Percentiles rank a stretch among this genome's conserved stretches.
These are phyloP conservation scores for Fragaria ananassa DNA, from an alignment of 306 rosid species.

Conservation along the genomic window DNA sequence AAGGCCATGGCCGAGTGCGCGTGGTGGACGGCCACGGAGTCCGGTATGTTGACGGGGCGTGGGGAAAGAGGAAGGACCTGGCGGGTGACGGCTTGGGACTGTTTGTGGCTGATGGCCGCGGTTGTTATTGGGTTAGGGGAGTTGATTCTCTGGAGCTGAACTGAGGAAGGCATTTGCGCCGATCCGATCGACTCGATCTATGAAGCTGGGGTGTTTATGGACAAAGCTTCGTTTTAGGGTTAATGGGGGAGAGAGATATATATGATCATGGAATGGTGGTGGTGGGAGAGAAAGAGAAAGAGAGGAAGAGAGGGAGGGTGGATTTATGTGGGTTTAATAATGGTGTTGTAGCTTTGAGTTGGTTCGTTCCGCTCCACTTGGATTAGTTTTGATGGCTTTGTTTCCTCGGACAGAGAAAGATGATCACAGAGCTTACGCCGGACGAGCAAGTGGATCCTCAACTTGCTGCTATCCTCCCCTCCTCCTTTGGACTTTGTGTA, in stretches of 20 bases:
- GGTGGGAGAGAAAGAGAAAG: background rate
- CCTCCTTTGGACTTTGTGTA: slow-evolving; percentile 37
- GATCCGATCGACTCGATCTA: too few relatives aligned
- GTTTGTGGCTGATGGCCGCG: slow-evolving; percentile 39
- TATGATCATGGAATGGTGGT: background rate
- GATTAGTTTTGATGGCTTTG: slow-evolving; percentile 27
- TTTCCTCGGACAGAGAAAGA: slow-evolving; percentile 24
- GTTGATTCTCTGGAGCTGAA: slow-evolving; percentile 62
- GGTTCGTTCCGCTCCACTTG: slow-evolving; percentile 34
- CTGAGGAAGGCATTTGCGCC: slow-evolving; percentile 57
- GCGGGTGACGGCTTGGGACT: slow-evolving; percentile 17
- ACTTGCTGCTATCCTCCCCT: slow-evolving; percentile 47
- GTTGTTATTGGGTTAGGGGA: slow-evolving; percentile 28
- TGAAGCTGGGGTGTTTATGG: background rate
- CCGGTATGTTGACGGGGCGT: slow-evolving; percentile 28
- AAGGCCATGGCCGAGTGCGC: slow-evolving; percentile 45
- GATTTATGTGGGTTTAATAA: background rate
- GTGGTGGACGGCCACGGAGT: slow-evolving; percentile 49
- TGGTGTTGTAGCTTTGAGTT: background rate
- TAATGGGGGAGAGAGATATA: background rate
- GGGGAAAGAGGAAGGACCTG: background rate
- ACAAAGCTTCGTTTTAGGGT: background rate
- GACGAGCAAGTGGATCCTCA: slow-evolving; percentile 84
- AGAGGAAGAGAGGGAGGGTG: background rate
- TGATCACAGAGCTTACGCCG: slow-evolving; percentile 52